phyloP scores from a whole-genome alignment of 2,329 filamentous ascomycete genomes.

The Fusarium verrucosum region DNA sequence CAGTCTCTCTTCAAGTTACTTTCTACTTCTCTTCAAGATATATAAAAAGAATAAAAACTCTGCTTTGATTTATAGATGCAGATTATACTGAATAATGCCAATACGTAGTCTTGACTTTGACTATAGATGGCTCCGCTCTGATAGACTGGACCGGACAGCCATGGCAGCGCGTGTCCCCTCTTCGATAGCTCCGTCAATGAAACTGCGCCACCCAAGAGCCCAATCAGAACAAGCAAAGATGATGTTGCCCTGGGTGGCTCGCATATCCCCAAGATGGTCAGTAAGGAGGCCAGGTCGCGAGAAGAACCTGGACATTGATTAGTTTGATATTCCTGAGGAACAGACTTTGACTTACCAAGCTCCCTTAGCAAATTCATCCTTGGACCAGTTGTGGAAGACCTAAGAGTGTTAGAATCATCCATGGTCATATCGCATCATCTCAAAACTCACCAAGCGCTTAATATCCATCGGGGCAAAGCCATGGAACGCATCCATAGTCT shows the following conservation, averaged over 20 bases:
- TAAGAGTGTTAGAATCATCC: background rate
- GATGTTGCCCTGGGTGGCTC: slow-evolving; percentile 54
- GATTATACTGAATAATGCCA: background rate
- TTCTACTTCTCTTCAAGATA: background rate
- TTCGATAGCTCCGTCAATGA: slow-evolving; percentile 61
- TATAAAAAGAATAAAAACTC: background rate
- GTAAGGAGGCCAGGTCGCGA: slow-evolving; percentile 50
- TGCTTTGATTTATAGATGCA: background rate
- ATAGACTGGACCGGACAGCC: slow-evolving; percentile 7
- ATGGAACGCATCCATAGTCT: slow-evolving; percentile 46
- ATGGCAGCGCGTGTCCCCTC: slow-evolving; percentile 50
- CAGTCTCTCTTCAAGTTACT: too few relatives aligned
- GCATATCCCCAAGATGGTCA: slow-evolving; percentile 52
- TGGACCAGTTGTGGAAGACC: slow-evolving; percentile 61
- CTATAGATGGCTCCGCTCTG: slow-evolving; percentile 7
- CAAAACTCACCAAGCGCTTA: slow-evolving; percentile 42
- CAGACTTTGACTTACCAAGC: slow-evolving; percentile 45
- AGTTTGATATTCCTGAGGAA: rapidly evolving
- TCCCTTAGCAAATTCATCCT: slow-evolving; percentile 58
- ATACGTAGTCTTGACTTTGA: background rate
- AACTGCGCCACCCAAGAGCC: slow-evolving; percentile 60
- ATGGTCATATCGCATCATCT: rapidly evolving
- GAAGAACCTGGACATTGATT: slow-evolving; percentile 47
- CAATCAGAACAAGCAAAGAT: slow-evolving; percentile 60
- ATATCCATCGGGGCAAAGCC: slow-evolving; percentile 48